Evolutionary conservation across 805 yeast species (phyloP).

Genomic region (Naumovozyma baii): DNA sequence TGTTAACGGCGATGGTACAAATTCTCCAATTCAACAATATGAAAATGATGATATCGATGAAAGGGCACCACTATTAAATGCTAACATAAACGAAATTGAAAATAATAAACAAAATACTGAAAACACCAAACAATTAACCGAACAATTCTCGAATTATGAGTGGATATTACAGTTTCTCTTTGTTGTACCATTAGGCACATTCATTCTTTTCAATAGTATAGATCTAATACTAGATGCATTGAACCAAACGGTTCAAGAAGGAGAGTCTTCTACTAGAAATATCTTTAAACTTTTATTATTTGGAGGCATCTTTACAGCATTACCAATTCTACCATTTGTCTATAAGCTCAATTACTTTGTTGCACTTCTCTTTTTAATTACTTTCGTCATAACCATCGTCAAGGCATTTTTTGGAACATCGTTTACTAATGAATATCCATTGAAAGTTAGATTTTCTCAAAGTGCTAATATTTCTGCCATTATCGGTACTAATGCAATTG

Average conservation of each 20-base stretch:
- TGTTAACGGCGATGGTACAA: too few relatives aligned
- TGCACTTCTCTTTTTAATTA: constrained; percentile 32
- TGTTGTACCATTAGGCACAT: constrained; percentile 54
- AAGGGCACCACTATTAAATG: constrained; percentile 27
- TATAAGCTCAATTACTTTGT: constrained; percentile 52
- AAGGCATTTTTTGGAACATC: constrained; percentile 35
- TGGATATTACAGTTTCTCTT: constrained; percentile 71
- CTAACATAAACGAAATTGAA: background rate
- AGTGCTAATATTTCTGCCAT: constrained; percentile 33
- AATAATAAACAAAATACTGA: background rate
- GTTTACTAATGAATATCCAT: constrained; percentile 49
- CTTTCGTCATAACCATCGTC: constrained; percentile 33
- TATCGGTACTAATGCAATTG: background rate
- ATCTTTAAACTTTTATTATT: constrained; percentile 29
- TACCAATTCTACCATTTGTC: constrained; percentile 57
- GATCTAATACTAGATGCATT: constrained; percentile 52
- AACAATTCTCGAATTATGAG: constrained; percentile 45
- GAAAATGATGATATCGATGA: constrained; percentile 15
- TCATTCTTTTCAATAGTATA: constrained; percentile 44
- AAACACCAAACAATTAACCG: background rate
- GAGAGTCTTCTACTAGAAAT: constrained; percentile 34
- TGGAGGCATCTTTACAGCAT: constrained; percentile 32
- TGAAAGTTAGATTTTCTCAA: constrained; percentile 66
- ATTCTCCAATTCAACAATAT: background rate
- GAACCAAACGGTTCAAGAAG: constrained; percentile 65